phyloP scores from a whole-genome alignment of 192 early-diverging fungal species.

The Coemansia sp. region DNA sequence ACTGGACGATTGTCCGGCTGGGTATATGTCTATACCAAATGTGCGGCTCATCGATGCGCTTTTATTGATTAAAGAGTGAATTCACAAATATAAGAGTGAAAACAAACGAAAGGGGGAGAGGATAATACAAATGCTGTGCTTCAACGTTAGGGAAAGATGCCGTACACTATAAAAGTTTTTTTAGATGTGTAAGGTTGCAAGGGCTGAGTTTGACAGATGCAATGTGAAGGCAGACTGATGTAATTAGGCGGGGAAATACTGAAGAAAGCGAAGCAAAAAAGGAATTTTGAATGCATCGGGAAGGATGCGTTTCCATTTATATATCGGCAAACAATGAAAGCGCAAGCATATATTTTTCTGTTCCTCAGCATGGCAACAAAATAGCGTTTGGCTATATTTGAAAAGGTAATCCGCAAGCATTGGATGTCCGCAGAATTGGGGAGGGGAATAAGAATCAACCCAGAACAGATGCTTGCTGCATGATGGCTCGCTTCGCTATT shows the following conservation, averaged over 20 bases:
- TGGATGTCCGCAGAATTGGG: conserved; percentile 5
- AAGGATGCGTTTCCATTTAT: background rate
- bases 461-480: background rate
- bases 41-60: background rate
- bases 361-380: background rate
- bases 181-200: background rate
- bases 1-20: background rate
- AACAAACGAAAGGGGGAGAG: background rate
- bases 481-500: background rate
- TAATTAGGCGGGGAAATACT: background rate
- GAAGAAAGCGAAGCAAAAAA: background rate
- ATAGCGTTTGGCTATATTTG: background rate
- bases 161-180: no score
- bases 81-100: background rate
- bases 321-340: background rate
- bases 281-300: background rate
- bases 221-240: background rate
- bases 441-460: background rate
- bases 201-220: background rate
- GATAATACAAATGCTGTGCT: no score
- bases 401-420: background rate
- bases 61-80: background rate
- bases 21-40: background rate
- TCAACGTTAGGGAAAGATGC: no score
- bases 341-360: background rate